Percentiles rank a stretch among this genome's conserved stretches.
Evolutionary conservation across 1,284 basidiomycete genomes (phyloP).

Genomic region (Cerioporus squamosus): DNA sequence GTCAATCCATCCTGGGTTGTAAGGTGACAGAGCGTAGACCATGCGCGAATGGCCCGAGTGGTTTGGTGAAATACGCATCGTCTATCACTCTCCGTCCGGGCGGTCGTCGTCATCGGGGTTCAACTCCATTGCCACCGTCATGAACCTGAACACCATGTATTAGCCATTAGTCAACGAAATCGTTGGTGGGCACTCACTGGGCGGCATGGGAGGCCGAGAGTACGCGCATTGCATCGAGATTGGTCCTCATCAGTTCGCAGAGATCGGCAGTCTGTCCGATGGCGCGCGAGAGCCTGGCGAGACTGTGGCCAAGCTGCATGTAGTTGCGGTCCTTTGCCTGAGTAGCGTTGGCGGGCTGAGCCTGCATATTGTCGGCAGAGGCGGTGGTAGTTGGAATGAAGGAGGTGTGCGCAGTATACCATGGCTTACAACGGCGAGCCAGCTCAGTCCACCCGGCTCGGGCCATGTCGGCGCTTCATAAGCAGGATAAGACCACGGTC

Average conservation of each 20-base stretch:
- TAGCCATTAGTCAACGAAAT: neutral
- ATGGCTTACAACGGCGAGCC: too few species aligned
- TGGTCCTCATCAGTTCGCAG: conserved; percentile 70
- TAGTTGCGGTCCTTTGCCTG: conserved; percentile 77
- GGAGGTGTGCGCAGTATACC: too few species aligned
- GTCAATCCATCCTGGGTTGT: too few species aligned
- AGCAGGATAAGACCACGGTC: neutral
- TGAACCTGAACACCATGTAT: conserved; percentile 50
- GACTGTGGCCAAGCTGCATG: conserved; percentile 63
- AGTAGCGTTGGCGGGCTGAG: conserved; percentile 58
- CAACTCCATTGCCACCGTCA: conserved; percentile 63
- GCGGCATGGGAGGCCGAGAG: conserved; percentile 75
- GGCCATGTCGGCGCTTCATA: neutral
- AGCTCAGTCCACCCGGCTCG: too few species aligned
- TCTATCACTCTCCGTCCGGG: neutral
- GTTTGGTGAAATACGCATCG: too few species aligned
- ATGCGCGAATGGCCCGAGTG: too few species aligned
- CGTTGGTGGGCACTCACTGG: conserved; percentile 50
- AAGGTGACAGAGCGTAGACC: neutral
- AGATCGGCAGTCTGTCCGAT: conserved; percentile 70
- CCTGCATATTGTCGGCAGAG: too few species aligned
- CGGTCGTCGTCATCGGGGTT: conserved; percentile 45
- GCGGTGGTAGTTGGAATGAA: neutral
- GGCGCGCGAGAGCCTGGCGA: conserved; percentile 63
- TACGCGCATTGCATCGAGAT: conserved; percentile 72